Base-by-base conservation (phyloP, 352 stramenopile species). In the Pythium dissotocum region DNA sequence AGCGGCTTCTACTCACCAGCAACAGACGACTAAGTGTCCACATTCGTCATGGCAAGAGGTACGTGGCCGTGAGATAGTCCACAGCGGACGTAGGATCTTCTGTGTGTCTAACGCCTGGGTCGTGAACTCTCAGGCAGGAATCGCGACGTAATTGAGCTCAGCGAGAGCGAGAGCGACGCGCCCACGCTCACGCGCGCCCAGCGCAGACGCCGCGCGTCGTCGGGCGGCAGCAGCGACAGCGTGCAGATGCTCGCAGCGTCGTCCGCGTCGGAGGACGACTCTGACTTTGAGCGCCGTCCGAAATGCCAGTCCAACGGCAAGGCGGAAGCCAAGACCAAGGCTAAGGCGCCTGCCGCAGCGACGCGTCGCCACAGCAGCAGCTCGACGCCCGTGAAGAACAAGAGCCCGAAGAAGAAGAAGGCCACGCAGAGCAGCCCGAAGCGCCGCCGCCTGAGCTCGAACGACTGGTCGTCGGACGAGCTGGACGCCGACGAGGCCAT, bases 221-320 rank as follows among this genome's bases (percentile, higher is more conserved):
- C 51, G 24, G 26, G 38, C 35, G 21, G 35, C 9, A 38, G 51
- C 51, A 21, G 35, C 35, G 16, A 58, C 21, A 28, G 35, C 38
- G 44, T 52, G 70, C 64, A 61, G 61, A 63, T 70, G 35, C 42
- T 68, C 28, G 64, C 69, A 4, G 71, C 64, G 13, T 57, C 56
- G 21, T 65, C 72, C 7, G 71, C 59, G 13, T 57, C 56, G 21
- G n/a, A 44, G 14, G 56, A 66, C 14, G 61, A 76, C 48, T 76
- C 70, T 32, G 70, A 76, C 52, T 72, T 67, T 58, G 69, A 69
- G 40, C 51, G 26, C 1, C 18, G 36, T 21, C 54, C 67, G 21
- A 24, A 24, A 0, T 0, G 21, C 32, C 63, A 32, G 42, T 16
- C 16, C 53, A 63, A 59, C 32, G 42, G 28, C 24, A 55, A 58